Conservation (phyloP, 257 asterid species). For the Prunella vulgaris region DNA sequence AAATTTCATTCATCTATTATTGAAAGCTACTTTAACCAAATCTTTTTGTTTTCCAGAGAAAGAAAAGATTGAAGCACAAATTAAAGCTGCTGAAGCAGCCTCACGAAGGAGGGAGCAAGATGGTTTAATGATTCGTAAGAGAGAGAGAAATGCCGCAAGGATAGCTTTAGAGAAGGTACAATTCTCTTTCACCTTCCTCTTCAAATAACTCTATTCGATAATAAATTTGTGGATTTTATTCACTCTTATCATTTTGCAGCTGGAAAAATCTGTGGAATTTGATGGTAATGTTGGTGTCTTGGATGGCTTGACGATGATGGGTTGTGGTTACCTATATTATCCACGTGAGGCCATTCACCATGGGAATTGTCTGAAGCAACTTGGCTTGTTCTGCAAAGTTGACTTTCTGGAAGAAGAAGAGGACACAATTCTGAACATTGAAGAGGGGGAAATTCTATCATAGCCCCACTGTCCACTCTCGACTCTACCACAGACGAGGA, state of each 20-base stretch:
- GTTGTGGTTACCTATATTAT: constrained; percentile 22
- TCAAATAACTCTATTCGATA: neutral
- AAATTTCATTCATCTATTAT: neutral
- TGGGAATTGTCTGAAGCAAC: constrained; percentile 35
- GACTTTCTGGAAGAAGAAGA: constrained; percentile 35
- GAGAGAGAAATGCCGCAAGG: constrained; percentile 64
- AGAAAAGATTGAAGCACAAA: constrained; percentile 55
- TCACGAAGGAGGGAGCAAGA: constrained; percentile 31
- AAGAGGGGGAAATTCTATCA: constrained; percentile 59
- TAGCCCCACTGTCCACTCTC: neutral
- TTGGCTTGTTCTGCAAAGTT: constrained; percentile 52
- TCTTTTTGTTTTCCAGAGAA: constrained; percentile 39
- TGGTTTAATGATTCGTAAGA: constrained; percentile 38
- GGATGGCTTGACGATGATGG: constrained; percentile 44
- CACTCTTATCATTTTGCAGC: constrained; percentile 26
- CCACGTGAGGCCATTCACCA: neutral
- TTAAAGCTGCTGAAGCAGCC: constrained; percentile 56
- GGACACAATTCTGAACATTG: constrained; percentile 29
- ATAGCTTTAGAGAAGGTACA: constrained; percentile 52
- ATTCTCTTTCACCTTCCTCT: neutral
- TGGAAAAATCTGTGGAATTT: constrained; percentile 42
- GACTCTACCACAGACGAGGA: neutral
- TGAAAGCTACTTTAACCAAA: neutral
- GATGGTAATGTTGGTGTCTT: constrained; percentile 33
- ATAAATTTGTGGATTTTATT: neutral